phyloP scores from a whole-genome alignment of 495 filamentous ascomycete species.

The Podospora didyma region DNA sequence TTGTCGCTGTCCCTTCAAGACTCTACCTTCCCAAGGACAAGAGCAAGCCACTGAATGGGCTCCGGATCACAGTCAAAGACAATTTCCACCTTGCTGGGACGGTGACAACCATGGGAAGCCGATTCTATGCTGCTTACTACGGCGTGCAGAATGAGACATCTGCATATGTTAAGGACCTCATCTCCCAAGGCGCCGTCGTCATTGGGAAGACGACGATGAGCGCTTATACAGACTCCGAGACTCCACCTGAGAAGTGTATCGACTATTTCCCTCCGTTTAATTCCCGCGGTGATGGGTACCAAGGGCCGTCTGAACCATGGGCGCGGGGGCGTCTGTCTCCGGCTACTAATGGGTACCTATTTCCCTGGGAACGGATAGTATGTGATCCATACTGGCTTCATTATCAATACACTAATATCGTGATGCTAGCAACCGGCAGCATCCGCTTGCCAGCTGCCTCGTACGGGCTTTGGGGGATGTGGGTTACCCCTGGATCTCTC shows the following conservation, averaged over 20 bases:
- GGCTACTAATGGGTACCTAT: conserved; percentile 3
- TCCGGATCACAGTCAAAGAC: conserved; percentile 4
- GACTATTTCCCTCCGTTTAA: conserved; percentile 8
- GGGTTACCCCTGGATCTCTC: neutral
- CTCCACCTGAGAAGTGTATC: neutral
- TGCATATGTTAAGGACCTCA: neutral
- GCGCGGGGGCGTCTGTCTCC: neutral
- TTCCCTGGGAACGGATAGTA: conserved; percentile 4
- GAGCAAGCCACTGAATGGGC: neutral
- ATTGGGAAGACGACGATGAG: conserved; percentile 2
- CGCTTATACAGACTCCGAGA: neutral
- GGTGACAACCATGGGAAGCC: neutral
- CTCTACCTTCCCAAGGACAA: neutral
- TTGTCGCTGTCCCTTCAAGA: conserved; percentile 1
- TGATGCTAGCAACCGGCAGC: neutral
- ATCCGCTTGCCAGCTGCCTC: neutral
- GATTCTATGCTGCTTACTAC: neutral
- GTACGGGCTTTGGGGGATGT: neutral
- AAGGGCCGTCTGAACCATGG: neutral
- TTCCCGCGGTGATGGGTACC: conserved; percentile 6
- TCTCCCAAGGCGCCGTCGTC: neutral
- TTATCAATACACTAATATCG: neutral
- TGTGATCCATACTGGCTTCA: neutral
- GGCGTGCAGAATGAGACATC: neutral
- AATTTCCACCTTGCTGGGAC: neutral